Evolutionary conservation across 2,329 filamentous ascomycete species (phyloP), one percentile per base, ranked within the genome.

Genomic region (Epichloe typhina): DNA sequence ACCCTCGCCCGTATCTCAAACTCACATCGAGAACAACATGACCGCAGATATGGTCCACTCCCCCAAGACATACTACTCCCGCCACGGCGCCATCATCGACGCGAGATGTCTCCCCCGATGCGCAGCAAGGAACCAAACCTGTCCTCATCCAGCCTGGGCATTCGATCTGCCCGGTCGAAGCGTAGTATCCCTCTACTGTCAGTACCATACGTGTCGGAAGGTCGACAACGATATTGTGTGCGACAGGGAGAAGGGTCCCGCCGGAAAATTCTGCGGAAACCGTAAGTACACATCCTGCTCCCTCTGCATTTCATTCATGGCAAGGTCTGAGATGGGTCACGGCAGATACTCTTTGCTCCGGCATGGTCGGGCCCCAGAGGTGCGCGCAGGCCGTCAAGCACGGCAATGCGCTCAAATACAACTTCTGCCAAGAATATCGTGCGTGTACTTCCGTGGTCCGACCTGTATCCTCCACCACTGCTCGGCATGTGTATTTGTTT

Each of bases 151-250:
- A 2, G 26, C 23, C 2, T 44, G 43, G 31, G 31, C 36, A 2
- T 26, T 53, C 39, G 19, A 19, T 11, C 13, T 23, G 4, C 17
- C 21, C 15, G 47, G 38, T 13, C 9, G 38, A 12, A 40, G 11
- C 4, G 21, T 17, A 17, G 39, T 38, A 38, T 50, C 46, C 4
- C 9, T 49, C 37, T 48, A 53, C 41, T 54, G 53, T 39, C 4
- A 37, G 17, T 4, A 37, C 3, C 53, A 54, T 17, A 33, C 46
- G 13, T 54, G 53, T 15, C 49, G 50, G 15, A 40, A 21, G 21
- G 31, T 51, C 17, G 35, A 49, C 5, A 46, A 51, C 21, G 19
- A 41, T 15, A 36, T n/a, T 12, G 11, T 49, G 23, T 50, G 48
- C 19, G 35, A 23, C 13, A 8, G 41, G 21, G 40, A 44, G 15